A percentile compares a stretch with the other conserved stretches of the same genome.
These are phyloP conservation scores for Cystobasidium tubakii DNA, from an alignment of 768 basidiomycete genomes.

Conservation along the genomic window DNA sequence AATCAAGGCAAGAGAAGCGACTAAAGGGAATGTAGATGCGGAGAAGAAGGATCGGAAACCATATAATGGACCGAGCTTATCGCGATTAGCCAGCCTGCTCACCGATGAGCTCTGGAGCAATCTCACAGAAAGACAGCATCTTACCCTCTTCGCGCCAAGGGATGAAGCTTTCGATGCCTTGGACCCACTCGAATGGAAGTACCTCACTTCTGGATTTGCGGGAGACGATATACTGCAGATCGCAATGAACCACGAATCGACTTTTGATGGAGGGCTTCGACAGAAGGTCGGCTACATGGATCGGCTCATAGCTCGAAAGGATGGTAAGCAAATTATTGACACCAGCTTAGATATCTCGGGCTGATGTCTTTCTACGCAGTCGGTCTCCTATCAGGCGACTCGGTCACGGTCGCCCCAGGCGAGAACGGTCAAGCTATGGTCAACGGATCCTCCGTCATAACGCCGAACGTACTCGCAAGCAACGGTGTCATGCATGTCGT, in stretches of 20 bases:
- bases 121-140: conserved; percentile 53
- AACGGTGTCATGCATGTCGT: conserved; percentile 93
- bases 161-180: conserved; percentile 76
- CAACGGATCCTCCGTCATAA: conserved; percentile 55
- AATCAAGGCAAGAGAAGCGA: neutral
- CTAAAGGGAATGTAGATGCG: neutral
- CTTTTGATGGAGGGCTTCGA: neutral
- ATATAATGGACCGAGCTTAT: conserved; percentile 52
- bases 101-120: conserved; percentile 60
- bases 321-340: neutral
- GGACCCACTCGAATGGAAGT: conserved; percentile 70
- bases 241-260: conserved; percentile 62
- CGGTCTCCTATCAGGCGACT: conserved; percentile 54
- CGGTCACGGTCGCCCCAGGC: conserved; percentile 58
- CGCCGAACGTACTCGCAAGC: conserved; percentile 82
- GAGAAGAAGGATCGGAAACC: conserved; percentile 1
- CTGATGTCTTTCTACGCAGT: conserved; percentile 29
- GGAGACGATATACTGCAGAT: conserved; percentile 71
- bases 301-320: conserved; percentile 28
- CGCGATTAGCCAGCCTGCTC: conserved; percentile 62
- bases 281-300: conserved; percentile 50
- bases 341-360: neutral
- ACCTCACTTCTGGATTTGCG: conserved; percentile 82
- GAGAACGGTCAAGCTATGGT: conserved; percentile 52
- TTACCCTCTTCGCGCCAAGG: conserved; percentile 84